These are phyloP conservation scores for Primulina eburnea DNA, from an alignment of 257 asterid genomes.

Conservation along the genomic window DNA sequence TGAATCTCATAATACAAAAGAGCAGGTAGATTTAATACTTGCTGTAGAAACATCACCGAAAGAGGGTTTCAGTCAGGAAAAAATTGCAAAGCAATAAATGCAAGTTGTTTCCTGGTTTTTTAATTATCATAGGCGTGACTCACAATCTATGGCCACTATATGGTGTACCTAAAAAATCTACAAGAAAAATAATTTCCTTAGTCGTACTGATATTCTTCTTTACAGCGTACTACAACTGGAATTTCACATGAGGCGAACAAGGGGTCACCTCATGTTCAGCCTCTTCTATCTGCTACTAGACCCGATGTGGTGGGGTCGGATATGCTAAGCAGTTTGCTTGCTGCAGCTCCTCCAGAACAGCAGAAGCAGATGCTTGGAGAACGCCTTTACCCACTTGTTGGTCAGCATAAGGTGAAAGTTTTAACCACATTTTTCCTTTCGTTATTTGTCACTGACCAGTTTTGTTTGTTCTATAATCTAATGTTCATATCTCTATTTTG, in stretches of 20 bases:
- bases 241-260: conserved; percentile 29
- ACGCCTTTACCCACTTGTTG: conserved; percentile 73
- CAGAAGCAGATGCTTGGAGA: conserved; percentile 79
- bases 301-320: conserved; percentile 46
- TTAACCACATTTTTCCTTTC: not conserved
- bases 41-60: no score
- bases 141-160: no score
- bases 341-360: conserved; percentile 61
- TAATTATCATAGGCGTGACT: no score
- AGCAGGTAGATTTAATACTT: no score
- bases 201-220: not conserved
- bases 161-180: not conserved
- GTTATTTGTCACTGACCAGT: not conserved
- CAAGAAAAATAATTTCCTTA: not conserved
- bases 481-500: not conserved
- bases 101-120: no score
- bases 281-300: conserved; percentile 31
- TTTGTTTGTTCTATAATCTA: not conserved
- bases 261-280: conserved; percentile 31
- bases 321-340: conserved; percentile 62
- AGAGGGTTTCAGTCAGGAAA: no score
- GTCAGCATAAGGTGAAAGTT: conserved; percentile 51
- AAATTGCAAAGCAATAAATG: no score
- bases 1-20: no score
- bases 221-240: conserved; percentile 35